Evolutionary conservation across 2,329 filamentous ascomycete genomes (phyloP).

Genomic region (Nothophaeocryptopus gaeumannii): DNA sequence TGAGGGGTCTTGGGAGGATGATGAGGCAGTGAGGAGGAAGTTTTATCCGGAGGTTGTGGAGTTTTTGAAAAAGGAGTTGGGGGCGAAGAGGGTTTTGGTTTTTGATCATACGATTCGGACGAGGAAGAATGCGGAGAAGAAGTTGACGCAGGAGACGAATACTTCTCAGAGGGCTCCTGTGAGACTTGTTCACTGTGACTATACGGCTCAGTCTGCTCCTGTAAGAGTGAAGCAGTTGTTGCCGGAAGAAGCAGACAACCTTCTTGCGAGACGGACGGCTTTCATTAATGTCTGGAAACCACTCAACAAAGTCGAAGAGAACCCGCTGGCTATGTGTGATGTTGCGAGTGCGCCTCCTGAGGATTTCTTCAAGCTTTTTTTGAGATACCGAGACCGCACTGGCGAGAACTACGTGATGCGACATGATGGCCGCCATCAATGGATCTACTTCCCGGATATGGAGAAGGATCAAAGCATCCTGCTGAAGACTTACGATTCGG

Average conservation of each 20-base stretch:
- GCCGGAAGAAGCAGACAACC: conserved; percentile 41
- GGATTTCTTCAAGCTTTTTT: conserved; percentile 44
- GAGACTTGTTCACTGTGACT: conserved; percentile 53
- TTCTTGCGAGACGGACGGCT: conserved; percentile 46
- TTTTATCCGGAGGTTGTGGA: conserved; percentile 51
- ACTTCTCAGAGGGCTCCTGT: conserved; percentile 45
- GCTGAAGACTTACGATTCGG: conserved; percentile 42
- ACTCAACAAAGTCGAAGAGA: conserved; percentile 41
- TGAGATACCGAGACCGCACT: conserved; percentile 39
- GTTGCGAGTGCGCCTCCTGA: conserved; percentile 35
- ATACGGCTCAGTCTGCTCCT: conserved; percentile 46
- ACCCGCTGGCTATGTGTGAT: conserved; percentile 43
- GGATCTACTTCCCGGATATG: conserved; percentile 43
- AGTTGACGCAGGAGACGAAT: conserved; percentile 36
- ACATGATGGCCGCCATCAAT: conserved; percentile 36
- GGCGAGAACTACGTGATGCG: conserved; percentile 45
- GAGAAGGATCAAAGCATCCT: conserved; percentile 38
- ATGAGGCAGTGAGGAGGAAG: conserved; percentile 39
- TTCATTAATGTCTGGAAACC: conserved; percentile 56
- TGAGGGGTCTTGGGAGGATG: conserved; percentile 38
- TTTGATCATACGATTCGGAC: conserved; percentile 53
- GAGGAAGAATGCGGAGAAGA: conserved; percentile 33
- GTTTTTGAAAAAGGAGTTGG: conserved; percentile 45
- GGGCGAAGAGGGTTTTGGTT: conserved; percentile 46
- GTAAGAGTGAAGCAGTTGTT: conserved; percentile 46